These are phyloP conservation scores for Colletotrichum liaoningense DNA, from an alignment of 2,329 filamentous ascomycete genomes.

Conservation along the genomic window DNA sequence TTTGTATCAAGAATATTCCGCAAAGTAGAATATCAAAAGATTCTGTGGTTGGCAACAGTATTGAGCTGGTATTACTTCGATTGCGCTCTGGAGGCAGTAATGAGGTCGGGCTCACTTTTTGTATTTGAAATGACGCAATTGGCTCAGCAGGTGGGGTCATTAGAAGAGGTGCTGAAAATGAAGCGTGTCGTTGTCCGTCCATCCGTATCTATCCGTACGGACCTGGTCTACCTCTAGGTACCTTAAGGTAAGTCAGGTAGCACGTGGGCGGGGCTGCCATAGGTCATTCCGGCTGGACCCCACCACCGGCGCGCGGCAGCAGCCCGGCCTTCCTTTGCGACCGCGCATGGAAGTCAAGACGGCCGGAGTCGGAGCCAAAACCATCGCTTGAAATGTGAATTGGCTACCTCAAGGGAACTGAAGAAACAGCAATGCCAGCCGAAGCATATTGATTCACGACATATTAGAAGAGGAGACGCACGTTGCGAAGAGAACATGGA, in stretches of 20 bases:
- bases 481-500: background rate
- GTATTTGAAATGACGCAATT: conserved; percentile 31
- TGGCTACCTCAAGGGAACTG: background rate
- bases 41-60: background rate
- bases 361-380: too few species aligned
- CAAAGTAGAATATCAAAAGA: background rate
- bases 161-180: background rate
- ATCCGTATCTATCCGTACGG: background rate
- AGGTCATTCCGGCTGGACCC: background rate
- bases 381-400: too few species aligned
- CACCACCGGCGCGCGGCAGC: background rate
- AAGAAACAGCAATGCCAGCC: too few species aligned
- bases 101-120: background rate
- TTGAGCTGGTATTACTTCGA: background rate
- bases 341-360: too few species aligned
- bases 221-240: too few species aligned
- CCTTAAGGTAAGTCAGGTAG: background rate
- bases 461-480: background rate
- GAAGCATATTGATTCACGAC: too few species aligned
- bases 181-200: background rate
- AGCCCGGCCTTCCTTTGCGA: background rate
- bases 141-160: conserved; percentile 22
- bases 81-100: background rate
- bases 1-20: background rate
- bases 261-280: background rate